Base-by-base conservation (phyloP, 768 basidiomycete genomes). In the Auriculariales sp. region DNA sequence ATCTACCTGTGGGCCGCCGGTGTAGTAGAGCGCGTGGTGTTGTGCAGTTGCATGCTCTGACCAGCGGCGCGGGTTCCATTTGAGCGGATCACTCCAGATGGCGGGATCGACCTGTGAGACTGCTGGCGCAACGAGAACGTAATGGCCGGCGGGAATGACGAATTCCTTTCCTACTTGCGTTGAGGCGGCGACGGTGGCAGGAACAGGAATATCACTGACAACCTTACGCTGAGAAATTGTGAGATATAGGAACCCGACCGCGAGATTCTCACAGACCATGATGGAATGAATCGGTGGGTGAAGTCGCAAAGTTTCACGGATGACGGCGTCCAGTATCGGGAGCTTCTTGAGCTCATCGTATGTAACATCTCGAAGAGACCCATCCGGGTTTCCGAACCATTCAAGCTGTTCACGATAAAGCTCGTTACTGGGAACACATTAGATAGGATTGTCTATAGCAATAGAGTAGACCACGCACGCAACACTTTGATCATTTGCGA, bases 201-300 rank as follows among this genome's bases (percentile, higher is more conserved):
- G 94, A 22, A 99, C 77, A 39, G 78, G 70, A 54, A 93, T 83
- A 61, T 90, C 84, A 25, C 81, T 74, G 44, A 90, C 79, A 57
- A 97, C 92, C 54, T 87, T 81, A 55, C 94, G 91, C n/a, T n/a
- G n/a, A n/a, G n/a, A n/a, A n/a, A n/a, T n/a, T n/a, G n/a, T n/a
- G n/a, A n/a, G n/a, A n/a, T n/a, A n/a, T n/a, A n/a, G n/a, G n/a
- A n/a, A n/a, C n/a, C n/a, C n/a, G n/a, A n/a, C n/a, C n/a, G n/a
- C n/a, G n/a, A n/a, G n/a, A n/a, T n/a, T n/a, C n/a, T n/a, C n/a
- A n/a, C n/a, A n/a, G n/a, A n/a, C n/a, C 33, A 93, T 81, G 66
- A 93, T 84, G 54, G 80, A 89, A 74, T 98, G 94, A 59, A 98
- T 88, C 1, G 94, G 94, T 17, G 94, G 90, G 67, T 98, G 94